A percentile compares a stretch with the other conserved stretches of the same genome.
Evolutionary conservation across 345 rosid species (phyloP).

Genomic region (Arabidopsis arenosa): DNA sequence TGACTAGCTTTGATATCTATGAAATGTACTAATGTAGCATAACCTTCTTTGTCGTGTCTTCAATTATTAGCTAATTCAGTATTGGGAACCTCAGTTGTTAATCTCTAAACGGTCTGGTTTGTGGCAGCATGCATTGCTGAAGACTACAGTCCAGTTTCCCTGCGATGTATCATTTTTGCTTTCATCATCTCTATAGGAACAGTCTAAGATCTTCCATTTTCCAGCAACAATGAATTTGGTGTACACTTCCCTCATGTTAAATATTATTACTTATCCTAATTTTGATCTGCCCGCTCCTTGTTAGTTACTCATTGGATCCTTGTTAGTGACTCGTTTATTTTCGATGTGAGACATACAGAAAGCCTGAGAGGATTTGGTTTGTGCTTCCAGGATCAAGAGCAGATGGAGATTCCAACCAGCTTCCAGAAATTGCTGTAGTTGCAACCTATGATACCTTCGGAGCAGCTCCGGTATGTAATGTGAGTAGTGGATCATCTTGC

Average conservation of each 20-base stretch:
- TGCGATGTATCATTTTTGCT: neutral
- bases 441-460: too few relatives aligned
- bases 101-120: conserved; percentile 12
- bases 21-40: too few relatives aligned
- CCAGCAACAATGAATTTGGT: conserved; percentile 18
- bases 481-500: too few relatives aligned
- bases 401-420: too few relatives aligned
- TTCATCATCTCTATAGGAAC: conserved; percentile 10
- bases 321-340: too few relatives aligned
- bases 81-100: conserved; percentile 24
- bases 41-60: too few relatives aligned
- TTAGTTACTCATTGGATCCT: conserved; percentile 18
- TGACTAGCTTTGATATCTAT: too few relatives aligned
- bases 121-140: conserved; percentile 9
- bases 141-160: conserved; percentile 1
- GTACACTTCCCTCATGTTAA: conserved; percentile 8
- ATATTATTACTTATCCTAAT: neutral
- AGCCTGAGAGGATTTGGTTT: too few relatives aligned
- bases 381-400: too few relatives aligned
- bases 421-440: too few relatives aligned
- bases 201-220: neutral
- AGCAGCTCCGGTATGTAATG: too few relatives aligned
- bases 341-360: too few relatives aligned
- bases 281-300: conserved; percentile 8
- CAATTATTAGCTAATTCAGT: conserved; percentile 12